phyloP scores from a whole-genome alignment of 2,329 filamentous ascomycete species.

The Cercospora citrullina region DNA sequence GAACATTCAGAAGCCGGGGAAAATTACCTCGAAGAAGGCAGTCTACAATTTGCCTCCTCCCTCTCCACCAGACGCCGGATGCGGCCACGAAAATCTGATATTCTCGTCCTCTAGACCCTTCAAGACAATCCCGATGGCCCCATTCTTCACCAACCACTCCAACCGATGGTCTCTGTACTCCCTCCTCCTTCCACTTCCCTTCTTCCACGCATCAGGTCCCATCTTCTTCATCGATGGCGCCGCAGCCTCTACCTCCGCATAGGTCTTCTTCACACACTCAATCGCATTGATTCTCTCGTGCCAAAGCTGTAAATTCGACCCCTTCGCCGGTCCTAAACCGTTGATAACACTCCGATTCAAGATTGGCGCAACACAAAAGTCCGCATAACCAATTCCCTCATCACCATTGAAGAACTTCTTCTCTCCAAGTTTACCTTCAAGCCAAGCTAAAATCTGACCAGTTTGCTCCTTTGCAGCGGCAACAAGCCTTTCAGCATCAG shows the following conservation, averaged over 20 bases:
- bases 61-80: slow-evolving; percentile 7
- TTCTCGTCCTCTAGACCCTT: slow-evolving; percentile 29
- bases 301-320: slow-evolving; percentile 26
- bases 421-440: slow-evolving; percentile 28
- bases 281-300: slow-evolving; percentile 24
- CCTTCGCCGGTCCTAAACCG: slow-evolving; percentile 25
- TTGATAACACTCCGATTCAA: slow-evolving; percentile 32
- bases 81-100: slow-evolving; percentile 29
- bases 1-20: neutral
- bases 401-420: slow-evolving; percentile 35
- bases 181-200: slow-evolving; percentile 22
- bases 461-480: slow-evolving; percentile 33
- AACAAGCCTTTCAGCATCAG: slow-evolving; percentile 30
- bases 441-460: slow-evolving; percentile 31
- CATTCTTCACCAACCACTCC: slow-evolving; percentile 31
- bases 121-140: slow-evolving; percentile 28
- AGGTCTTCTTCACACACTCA: slow-evolving; percentile 31
- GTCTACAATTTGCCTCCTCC: slow-evolving; percentile 10
- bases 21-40: neutral
- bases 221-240: slow-evolving; percentile 24
- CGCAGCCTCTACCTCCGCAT: slow-evolving; percentile 29
- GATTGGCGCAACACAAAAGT: slow-evolving; percentile 34
- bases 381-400: slow-evolving; percentile 34
- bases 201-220: slow-evolving; percentile 21
- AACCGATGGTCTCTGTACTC: slow-evolving; percentile 35